phyloP scores from a whole-genome alignment of 192 early-diverging fungal genomes.

The Linnemannia elongata region DNA sequence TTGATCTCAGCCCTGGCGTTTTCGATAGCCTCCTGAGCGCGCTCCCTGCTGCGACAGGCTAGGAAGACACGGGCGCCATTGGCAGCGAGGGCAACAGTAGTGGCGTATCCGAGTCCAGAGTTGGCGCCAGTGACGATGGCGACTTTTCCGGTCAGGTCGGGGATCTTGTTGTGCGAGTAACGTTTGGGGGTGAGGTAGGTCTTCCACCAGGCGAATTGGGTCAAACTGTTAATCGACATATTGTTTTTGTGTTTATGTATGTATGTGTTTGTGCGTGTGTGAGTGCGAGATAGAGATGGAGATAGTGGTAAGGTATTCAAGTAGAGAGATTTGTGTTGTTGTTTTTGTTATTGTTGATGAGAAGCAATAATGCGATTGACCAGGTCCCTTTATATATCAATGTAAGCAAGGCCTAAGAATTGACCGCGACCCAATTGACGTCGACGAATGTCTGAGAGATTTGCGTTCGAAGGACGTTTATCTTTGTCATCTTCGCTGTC shows the following conservation, averaged over 20 bases:
- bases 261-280: neutral
- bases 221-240: neutral
- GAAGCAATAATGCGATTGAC: neutral
- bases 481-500: neutral
- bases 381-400: neutral
- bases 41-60: constrained; percentile 10
- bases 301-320: neutral
- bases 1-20: constrained; percentile 26
- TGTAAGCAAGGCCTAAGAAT: neutral
- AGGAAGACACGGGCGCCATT: constrained; percentile 29
- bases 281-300: neutral
- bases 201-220: constrained; percentile 3
- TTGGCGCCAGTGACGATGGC: constrained; percentile 63
- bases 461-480: neutral
- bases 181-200: neutral
- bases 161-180: constrained; percentile 33
- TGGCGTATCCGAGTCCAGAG: constrained; percentile 48
- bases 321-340: neutral
- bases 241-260: neutral
- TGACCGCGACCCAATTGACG: neutral
- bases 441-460: neutral
- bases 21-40: constrained; percentile 12
- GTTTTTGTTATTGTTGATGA: neutral
- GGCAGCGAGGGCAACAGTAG: constrained; percentile 23
- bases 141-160: constrained; percentile 51